Conservation (phyloP, 2,329 filamentous ascomycete species). For the Mollisia scopiformis region DNA sequence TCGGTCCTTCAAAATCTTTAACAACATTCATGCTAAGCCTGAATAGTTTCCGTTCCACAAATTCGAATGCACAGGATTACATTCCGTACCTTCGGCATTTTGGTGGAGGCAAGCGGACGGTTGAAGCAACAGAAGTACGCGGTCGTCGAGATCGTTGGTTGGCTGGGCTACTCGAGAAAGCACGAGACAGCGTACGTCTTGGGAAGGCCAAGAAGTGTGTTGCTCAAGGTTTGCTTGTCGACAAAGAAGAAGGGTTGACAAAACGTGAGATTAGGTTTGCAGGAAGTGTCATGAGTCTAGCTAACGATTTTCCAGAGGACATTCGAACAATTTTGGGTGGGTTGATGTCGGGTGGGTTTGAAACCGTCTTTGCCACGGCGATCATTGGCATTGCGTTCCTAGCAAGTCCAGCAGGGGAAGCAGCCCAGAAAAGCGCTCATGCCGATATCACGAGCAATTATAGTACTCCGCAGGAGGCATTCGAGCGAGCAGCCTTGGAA, state of each 20-base stretch:
- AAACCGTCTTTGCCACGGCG: not conserved
- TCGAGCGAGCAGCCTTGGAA: not conserved
- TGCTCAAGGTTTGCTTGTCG: not conserved
- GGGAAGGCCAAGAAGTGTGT: not conserved
- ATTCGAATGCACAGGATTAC: not conserved
- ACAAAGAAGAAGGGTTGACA: not conserved
- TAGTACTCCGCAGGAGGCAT: not conserved
- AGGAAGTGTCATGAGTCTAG: not conserved
- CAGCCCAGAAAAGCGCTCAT: not conserved
- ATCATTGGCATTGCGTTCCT: not conserved
- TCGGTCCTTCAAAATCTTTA: not conserved
- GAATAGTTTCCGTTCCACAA: not conserved
- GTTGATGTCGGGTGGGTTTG: not conserved
- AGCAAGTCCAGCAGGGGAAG: not conserved
- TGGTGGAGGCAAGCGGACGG: not conserved
- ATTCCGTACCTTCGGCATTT: not conserved
- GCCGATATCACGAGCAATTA: not conserved
- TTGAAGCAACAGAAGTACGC: not conserved
- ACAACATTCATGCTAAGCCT: not conserved
- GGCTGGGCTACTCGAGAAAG: not conserved
- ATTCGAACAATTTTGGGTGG: not conserved
- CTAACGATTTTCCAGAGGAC: not conserved
- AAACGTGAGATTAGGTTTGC: not conserved
- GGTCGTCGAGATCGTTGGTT: not conserved
- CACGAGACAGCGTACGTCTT: not conserved